A percentile compares a stretch with the other conserved stretches of the same genome.
These are phyloP conservation scores for Moelleriella libera DNA, from an alignment of 2,329 filamentous ascomycete genomes.

Conservation along the genomic window DNA sequence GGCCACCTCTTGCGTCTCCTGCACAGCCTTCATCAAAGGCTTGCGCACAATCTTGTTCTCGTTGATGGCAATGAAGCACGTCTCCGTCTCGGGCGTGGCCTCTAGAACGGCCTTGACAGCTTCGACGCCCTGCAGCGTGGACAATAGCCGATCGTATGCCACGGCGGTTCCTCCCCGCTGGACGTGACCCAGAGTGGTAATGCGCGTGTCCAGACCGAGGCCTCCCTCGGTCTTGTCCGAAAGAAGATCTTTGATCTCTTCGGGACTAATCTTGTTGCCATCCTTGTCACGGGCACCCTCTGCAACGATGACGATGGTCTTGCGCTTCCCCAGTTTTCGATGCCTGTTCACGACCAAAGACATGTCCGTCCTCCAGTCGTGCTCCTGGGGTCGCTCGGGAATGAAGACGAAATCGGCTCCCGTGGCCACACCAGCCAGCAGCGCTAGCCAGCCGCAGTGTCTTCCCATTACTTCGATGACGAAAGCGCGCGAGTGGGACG, in stretches of 20 bases:
- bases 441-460: constrained; percentile 92
- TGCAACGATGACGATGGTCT: constrained; percentile 95
- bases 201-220: constrained; percentile 76
- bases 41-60: constrained; percentile 96
- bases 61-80: constrained; percentile 88
- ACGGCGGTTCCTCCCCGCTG: constrained; percentile 87
- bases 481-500: constrained; percentile 89
- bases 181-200: constrained; percentile 93
- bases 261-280: constrained; percentile 69
- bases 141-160: constrained; percentile 86
- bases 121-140: constrained; percentile 86
- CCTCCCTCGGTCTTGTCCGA: constrained; percentile 50
- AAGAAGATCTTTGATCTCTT: constrained; percentile 78
- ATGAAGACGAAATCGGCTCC: constrained; percentile 96
- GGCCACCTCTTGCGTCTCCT: constrained; percentile 72
- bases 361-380: constrained; percentile 87
- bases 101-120: constrained; percentile 86
- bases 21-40: constrained; percentile 77
- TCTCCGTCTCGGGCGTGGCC: constrained; percentile 76
- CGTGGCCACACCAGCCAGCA: constrained; percentile 91
- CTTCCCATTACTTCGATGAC: constrained; percentile 98
- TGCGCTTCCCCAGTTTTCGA: constrained; percentile 77
- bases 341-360: constrained; percentile 67
- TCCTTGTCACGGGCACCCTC: constrained; percentile 82
- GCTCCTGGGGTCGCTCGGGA: constrained; percentile 77